Conservation (phyloP, 2,329 filamentous ascomycete species). For the Davidsoniella neocaledoniae region DNA sequence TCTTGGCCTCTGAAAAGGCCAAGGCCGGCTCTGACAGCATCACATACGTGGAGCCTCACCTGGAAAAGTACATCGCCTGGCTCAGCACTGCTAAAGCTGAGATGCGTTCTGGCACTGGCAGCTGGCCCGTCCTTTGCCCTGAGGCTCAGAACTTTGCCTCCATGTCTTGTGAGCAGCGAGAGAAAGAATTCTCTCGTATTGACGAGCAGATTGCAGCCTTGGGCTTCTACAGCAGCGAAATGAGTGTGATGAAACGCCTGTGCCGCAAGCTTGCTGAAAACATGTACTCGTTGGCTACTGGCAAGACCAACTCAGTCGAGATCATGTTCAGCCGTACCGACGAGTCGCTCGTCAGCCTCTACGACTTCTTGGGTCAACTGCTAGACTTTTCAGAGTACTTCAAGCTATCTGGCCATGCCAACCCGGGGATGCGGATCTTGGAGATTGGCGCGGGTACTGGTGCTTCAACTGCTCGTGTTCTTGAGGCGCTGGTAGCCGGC, state of each 20-base stretch:
- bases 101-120: no score
- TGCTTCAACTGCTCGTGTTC: constrained; percentile 17
- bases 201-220: not conserved
- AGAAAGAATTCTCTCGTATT: constrained; percentile 1
- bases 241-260: not conserved
- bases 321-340: constrained; percentile 1
- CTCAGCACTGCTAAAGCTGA: no score
- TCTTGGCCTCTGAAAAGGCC: no score
- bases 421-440: constrained; percentile 21
- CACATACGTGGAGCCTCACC: no score
- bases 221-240: not conserved
- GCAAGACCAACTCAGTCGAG: constrained; percentile 1
- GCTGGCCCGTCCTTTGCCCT: no score
- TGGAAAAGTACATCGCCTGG: no score
- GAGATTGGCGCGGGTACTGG: constrained; percentile 26
- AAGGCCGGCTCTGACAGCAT: no score
- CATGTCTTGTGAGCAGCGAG: not conserved
- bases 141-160: no score
- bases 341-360: not conserved
- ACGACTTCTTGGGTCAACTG: not conserved
- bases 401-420: constrained; percentile 13
- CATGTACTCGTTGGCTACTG: constrained; percentile 1
- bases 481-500: constrained; percentile 15
- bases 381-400: constrained; percentile 1
- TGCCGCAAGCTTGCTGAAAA: not conserved